These are phyloP conservation scores for Salix brachista DNA, from an alignment of 345 rosid genomes.

Conservation along the genomic window DNA sequence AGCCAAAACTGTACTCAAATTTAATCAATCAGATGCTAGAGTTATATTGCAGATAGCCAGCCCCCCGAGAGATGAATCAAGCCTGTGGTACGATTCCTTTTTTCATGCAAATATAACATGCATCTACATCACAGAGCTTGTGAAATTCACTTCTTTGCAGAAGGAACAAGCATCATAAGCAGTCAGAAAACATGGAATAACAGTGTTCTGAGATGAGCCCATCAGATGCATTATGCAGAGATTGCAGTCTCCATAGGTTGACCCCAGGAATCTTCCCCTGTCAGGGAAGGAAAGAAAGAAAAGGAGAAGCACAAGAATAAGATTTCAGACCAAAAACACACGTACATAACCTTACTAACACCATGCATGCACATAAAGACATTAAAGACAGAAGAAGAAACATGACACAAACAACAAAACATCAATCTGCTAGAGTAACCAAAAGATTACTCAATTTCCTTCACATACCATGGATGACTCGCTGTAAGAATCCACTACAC, in stretches of 20 bases:
- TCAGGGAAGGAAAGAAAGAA: background rate
- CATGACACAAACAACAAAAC: background rate
- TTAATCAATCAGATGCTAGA: background rate
- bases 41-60: background rate
- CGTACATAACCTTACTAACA: background rate
- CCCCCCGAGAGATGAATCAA: background rate
- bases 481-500: too few relatives aligned
- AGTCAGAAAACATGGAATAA: background rate
- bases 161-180: background rate
- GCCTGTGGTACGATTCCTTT: background rate
- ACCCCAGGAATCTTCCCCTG: constrained; percentile 23
- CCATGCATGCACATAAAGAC: background rate
- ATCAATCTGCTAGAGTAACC: background rate
- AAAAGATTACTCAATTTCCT: too few relatives aligned
- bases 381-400: background rate
- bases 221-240: background rate
- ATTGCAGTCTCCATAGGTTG: constrained; percentile 3
- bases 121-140: constrained; percentile 11
- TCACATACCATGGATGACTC: too few relatives aligned
- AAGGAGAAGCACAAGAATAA: background rate
- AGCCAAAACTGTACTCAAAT: background rate
- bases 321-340: background rate
- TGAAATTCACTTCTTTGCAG: constrained; percentile 6
- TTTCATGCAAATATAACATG: background rate
- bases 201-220: background rate